Evolutionary conservation across 2,329 filamentous ascomycete genomes (phyloP).

Genomic region (Aspergillus latus): DNA sequence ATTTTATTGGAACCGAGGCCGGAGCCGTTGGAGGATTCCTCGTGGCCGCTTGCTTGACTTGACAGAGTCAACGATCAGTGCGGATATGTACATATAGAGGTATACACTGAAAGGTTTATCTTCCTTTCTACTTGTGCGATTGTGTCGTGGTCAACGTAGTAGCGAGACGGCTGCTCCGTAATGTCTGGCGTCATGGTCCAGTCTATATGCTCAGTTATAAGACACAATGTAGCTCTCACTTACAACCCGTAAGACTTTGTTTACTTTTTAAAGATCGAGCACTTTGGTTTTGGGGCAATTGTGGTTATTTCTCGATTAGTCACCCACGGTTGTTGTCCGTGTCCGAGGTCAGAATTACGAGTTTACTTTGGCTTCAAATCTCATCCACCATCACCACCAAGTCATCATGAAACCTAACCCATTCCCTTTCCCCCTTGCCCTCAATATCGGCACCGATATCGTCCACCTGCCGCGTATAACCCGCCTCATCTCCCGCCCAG

Average conservation of each 20-base stretch:
- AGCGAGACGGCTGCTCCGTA: neutral
- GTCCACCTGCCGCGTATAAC: slow-evolving; percentile 68
- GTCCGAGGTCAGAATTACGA: neutral
- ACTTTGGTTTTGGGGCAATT: neutral
- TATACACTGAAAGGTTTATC: slow-evolving; percentile 21
- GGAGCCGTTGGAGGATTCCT: slow-evolving; percentile 3
- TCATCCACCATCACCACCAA: neutral
- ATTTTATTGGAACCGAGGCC: neutral
- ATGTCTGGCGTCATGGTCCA: neutral
- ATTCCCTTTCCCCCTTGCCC: slow-evolving; percentile 59
- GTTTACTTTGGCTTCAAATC: neutral
- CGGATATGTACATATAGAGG: slow-evolving; percentile 33
- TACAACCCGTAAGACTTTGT: neutral
- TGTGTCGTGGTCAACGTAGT: neutral
- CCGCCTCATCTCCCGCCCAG: slow-evolving; percentile 52
- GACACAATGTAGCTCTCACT: neutral
- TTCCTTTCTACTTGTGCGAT: slow-evolving; percentile 7
- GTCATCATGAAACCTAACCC: slow-evolving; percentile 35
- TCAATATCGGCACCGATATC: slow-evolving; percentile 77
- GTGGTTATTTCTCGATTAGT: slow-evolving; percentile 3
- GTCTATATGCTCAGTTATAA: neutral
- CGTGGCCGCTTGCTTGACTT: slow-evolving; percentile 4
- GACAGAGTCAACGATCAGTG: slow-evolving; percentile 6
- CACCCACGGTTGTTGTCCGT: neutral
- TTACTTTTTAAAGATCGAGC: neutral